Evolutionary conservation across 1,139 yeast genomes (phyloP).

Genomic region (Pichia terricola): DNA sequence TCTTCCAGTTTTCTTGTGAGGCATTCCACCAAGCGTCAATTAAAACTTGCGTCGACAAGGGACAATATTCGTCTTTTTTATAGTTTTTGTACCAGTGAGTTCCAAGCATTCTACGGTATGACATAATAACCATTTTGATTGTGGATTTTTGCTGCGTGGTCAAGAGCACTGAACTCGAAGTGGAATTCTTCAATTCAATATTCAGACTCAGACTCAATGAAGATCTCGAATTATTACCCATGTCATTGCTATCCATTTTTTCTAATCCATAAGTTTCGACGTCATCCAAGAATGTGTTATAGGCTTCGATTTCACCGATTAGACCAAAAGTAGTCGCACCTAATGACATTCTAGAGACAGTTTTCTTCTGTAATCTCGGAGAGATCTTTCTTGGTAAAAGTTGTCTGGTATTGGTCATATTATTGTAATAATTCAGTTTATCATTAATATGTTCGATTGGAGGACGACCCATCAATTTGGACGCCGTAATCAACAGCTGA

Average conservation of each 20-base stretch:
- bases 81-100: slow-evolving; percentile 32
- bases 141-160: slow-evolving; percentile 32
- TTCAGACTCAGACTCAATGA: slow-evolving; percentile 20
- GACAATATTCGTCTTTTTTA: slow-evolving; percentile 11
- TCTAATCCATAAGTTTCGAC: slow-evolving; percentile 43
- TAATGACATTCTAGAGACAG: slow-evolving; percentile 20
- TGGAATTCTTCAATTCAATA: slow-evolving; percentile 20
- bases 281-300: slow-evolving; percentile 24
- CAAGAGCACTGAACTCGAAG: slow-evolving; percentile 19
- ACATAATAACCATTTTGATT: slow-evolving; percentile 37
- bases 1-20: slow-evolving; percentile 27
- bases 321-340: slow-evolving; percentile 13
- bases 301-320: slow-evolving; percentile 21
- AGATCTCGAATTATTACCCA: slow-evolving; percentile 10
- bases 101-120: slow-evolving; percentile 42
- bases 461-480: slow-evolving; percentile 34
- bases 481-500: slow-evolving; percentile 51
- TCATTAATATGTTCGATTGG: slow-evolving; percentile 25
- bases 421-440: slow-evolving; percentile 21
- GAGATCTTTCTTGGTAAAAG: slow-evolving; percentile 37
- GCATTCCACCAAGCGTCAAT: slow-evolving; percentile 30
- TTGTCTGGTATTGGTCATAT: slow-evolving; percentile 26
- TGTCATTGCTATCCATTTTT: slow-evolving; percentile 29
- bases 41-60: slow-evolving; percentile 24
- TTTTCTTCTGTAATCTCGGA: slow-evolving; percentile 23